Conservation (phyloP, 768 basidiomycete species). For the Russula abietina region DNA sequence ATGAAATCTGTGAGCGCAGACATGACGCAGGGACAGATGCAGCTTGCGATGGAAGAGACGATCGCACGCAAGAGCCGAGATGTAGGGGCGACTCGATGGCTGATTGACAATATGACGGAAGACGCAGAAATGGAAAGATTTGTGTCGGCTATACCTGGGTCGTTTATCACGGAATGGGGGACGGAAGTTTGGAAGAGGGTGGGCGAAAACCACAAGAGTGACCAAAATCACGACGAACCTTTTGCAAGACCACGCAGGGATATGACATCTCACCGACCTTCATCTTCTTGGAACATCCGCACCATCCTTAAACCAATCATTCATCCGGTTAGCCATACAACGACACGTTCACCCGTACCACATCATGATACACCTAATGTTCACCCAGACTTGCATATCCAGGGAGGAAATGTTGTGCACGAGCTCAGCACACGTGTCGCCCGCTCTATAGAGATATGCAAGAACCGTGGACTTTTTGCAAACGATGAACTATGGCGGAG, state of each 20-base stretch:
- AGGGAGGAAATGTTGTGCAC: too few relatives aligned
- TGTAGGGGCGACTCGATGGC: not conserved
- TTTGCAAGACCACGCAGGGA: too few relatives aligned
- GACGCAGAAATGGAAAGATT: not conserved
- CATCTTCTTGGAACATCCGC: too few relatives aligned
- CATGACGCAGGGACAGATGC: not conserved
- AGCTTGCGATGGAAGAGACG: not conserved
- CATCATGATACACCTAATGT: not conserved
- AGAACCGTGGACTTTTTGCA: not conserved
- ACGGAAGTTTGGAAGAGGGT: not conserved
- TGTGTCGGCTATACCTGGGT: not conserved
- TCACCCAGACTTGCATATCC: not conserved
- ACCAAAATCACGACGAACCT: too few relatives aligned
- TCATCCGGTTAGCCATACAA: too few relatives aligned
- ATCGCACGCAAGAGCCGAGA: not conserved
- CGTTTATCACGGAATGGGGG: not conserved
- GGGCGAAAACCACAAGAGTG: not conserved
- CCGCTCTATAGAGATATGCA: not conserved
- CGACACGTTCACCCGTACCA: too few relatives aligned
- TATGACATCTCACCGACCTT: too few relatives aligned
- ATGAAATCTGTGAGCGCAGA: not conserved
- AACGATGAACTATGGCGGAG: not conserved
- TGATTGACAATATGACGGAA: not conserved
- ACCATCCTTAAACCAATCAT: too few relatives aligned
- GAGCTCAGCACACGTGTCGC: not conserved